phyloP scores from a whole-genome alignment of 2,329 filamentous ascomycete genomes.

The Dothiorella sarmentorum region DNA sequence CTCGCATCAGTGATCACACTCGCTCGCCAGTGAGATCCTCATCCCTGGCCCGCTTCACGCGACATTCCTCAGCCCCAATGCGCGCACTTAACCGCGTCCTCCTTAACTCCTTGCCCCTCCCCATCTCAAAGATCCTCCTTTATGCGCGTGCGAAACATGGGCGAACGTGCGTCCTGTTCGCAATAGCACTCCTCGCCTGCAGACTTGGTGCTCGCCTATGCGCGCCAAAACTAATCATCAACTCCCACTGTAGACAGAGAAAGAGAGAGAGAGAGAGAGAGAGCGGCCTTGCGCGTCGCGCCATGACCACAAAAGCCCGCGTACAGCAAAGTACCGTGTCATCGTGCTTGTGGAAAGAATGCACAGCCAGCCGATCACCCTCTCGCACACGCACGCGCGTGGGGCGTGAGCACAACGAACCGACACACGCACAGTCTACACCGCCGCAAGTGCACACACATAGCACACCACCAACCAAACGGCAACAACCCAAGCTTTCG shows the following conservation, averaged over 20 bases:
- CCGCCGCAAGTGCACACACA: not conserved
- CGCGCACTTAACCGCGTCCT: not conserved
- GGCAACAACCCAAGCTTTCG: not conserved
- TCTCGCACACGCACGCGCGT: not conserved
- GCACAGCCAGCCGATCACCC: not conserved
- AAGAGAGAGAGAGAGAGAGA: not conserved
- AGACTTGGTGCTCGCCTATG: too few species aligned
- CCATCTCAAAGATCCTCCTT: not conserved
- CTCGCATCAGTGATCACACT: too few species aligned
- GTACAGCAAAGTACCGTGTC: too few species aligned
- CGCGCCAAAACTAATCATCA: too few species aligned
- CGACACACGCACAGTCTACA: not conserved
- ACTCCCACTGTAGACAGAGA: too few species aligned
- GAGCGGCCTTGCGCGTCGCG: not conserved
- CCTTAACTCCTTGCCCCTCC: not conserved
- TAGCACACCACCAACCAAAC: not conserved
- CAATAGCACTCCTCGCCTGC: not conserved
- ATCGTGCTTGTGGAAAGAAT: too few species aligned
- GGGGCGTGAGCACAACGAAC: too few species aligned
- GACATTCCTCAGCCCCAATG: not conserved
- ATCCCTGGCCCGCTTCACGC: not conserved
- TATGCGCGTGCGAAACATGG: constrained; percentile 12
- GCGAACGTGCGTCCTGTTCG: not conserved
- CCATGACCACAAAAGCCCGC: not conserved
- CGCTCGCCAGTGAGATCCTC: not conserved